Evolutionary conservation across 2,329 filamentous ascomycete species (phyloP).

Genomic region (Fusarium sp.): DNA sequence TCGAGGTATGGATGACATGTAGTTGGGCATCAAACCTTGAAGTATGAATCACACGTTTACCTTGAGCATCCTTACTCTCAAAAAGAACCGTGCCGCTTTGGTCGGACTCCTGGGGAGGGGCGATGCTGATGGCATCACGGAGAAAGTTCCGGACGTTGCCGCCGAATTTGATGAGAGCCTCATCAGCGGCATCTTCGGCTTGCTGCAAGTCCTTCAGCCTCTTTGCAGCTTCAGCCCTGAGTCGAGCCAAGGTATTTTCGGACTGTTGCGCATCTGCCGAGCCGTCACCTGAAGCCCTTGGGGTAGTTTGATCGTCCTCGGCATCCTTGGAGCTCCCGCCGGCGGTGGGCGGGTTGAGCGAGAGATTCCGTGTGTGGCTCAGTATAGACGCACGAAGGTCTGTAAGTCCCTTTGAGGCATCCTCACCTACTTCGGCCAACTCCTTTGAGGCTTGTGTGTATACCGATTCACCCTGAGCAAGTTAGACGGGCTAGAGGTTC

Average conservation of each 20-base stretch:
- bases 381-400: slow-evolving; percentile 75
- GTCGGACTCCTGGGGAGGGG: slow-evolving; percentile 71
- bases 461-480: slow-evolving; percentile 74
- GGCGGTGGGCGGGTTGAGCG: slow-evolving; percentile 62
- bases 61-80: slow-evolving; percentile 89
- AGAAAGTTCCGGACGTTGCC: slow-evolving; percentile 90
- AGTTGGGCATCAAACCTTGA: slow-evolving; percentile 95
- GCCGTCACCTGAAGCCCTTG: slow-evolving; percentile 55
- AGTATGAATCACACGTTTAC: slow-evolving; percentile 93
- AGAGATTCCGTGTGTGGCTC: slow-evolving; percentile 78
- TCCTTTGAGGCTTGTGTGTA: slow-evolving; percentile 91
- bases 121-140: slow-evolving; percentile 88
- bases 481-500: slow-evolving; percentile 24
- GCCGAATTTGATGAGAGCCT: slow-evolving; percentile 91
- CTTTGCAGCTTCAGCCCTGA: slow-evolving; percentile 81
- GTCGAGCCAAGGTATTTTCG: slow-evolving; percentile 77
- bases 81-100: slow-evolving; percentile 78
- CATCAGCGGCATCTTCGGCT: slow-evolving; percentile 95
- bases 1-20: slow-evolving; percentile 90
- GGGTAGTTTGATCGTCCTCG: slow-evolving; percentile 58
- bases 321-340: slow-evolving; percentile 48
- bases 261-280: slow-evolving; percentile 60
- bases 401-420: slow-evolving; percentile 83
- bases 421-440: slow-evolving; percentile 79
- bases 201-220: slow-evolving; percentile 88